Percentiles rank a stretch among this genome's conserved stretches.
phyloP scores from a whole-genome alignment of 2,329 filamentous ascomycete species.

The Chaetomium sp. region DNA sequence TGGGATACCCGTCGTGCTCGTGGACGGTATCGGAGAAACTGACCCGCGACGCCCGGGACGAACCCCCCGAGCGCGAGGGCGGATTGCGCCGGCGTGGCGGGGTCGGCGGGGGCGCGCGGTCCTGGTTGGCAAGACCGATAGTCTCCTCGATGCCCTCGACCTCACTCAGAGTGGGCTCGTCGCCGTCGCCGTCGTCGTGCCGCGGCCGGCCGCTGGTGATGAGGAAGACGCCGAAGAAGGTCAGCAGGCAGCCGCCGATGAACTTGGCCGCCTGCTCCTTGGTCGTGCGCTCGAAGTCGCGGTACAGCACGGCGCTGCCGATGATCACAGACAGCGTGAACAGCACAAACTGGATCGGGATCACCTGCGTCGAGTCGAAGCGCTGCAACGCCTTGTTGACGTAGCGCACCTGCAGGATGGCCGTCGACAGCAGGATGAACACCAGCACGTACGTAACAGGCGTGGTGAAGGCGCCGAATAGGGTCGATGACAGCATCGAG shows the following conservation, averaged over 20 bases:
- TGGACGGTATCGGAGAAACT: slow-evolving; percentile 36
- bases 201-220: slow-evolving; percentile 77
- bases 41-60: slow-evolving; percentile 44
- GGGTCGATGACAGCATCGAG: slow-evolving; percentile 84
- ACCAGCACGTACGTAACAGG: slow-evolving; percentile 87
- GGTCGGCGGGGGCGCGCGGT: slow-evolving; percentile 34
- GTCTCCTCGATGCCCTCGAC: slow-evolving; percentile 57
- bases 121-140: slow-evolving; percentile 53
- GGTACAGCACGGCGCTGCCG: slow-evolving; percentile 86
- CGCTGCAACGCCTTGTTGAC: slow-evolving; percentile 81
- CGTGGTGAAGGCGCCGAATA: slow-evolving; percentile 83
- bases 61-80: slow-evolving; percentile 37
- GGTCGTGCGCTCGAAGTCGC: slow-evolving; percentile 84
- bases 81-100: slow-evolving; percentile 27
- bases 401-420: slow-evolving; percentile 95
- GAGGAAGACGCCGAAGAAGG: slow-evolving; percentile 93
- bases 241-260: slow-evolving; percentile 80
- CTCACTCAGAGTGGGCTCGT: slow-evolving; percentile 50
- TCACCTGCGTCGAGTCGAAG: slow-evolving; percentile 96
- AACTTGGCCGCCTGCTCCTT: slow-evolving; percentile 73
- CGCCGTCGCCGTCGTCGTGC: slow-evolving; percentile 52
- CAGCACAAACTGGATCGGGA: slow-evolving; percentile 93
- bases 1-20: slow-evolving; percentile 31
- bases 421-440: slow-evolving; percentile 71
- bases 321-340: slow-evolving; percentile 95